These are phyloP conservation scores for Cutaneotrichosporon sp. DNA, from an alignment of 1,284 basidiomycete species.

Conservation along the genomic window DNA sequence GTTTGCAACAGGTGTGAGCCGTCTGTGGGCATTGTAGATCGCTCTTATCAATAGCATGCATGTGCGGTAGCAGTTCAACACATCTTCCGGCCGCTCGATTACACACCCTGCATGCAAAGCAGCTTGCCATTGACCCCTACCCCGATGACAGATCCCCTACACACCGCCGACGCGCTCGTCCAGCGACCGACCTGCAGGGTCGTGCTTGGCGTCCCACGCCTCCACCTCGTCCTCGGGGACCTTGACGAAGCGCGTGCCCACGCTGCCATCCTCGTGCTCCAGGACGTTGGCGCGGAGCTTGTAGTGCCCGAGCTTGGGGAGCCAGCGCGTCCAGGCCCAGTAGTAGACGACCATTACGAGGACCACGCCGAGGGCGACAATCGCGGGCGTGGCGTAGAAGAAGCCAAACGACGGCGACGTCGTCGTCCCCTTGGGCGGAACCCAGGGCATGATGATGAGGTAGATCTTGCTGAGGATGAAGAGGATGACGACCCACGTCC, in stretches of 20 bases:
- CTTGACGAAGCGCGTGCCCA: conserved; percentile 24
- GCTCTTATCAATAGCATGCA: too few species aligned
- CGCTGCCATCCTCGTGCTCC: conserved; percentile 42
- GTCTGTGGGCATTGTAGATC: too few species aligned
- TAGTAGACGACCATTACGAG: conserved; percentile 49
- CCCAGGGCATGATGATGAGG: conserved; percentile 58
- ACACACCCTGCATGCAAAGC: too few species aligned
- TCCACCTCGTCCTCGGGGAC: conserved; percentile 25
- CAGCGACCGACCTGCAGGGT: too few species aligned
- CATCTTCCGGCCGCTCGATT: too few species aligned
- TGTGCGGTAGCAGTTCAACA: too few species aligned
- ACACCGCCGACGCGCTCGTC: too few species aligned
- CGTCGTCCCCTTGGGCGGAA: conserved; percentile 47
- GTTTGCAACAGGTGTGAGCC: too few species aligned
- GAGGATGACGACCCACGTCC: too few species aligned
- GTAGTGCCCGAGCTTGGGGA: conserved; percentile 49
- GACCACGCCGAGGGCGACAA: conserved; percentile 39
- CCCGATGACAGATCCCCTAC: too few species aligned
- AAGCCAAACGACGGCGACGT: conserved; percentile 45
- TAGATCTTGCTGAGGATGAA: conserved; percentile 55
- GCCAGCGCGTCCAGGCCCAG: conserved; percentile 46
- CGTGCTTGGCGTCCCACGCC: too few species aligned
- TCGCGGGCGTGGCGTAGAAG: conserved; percentile 50
- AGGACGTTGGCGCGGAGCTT: conserved; percentile 45
- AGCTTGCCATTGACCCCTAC: too few species aligned